Evolutionary conservation across 1,284 basidiomycete genomes (phyloP).

Genomic region (Leccinum pallidistipes): DNA sequence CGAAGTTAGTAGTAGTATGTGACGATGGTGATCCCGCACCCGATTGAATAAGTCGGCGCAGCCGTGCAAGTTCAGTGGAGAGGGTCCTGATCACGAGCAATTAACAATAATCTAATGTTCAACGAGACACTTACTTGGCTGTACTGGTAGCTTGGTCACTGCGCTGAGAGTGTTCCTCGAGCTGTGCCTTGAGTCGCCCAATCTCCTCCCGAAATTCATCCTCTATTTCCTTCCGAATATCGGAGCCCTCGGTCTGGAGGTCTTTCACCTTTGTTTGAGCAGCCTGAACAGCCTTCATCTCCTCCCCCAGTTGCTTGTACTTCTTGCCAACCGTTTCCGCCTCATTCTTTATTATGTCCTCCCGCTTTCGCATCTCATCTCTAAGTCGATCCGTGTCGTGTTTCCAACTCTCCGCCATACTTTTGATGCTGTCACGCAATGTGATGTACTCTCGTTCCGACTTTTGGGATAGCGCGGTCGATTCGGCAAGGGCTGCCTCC

Average conservation of each 20-base stretch:
- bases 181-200: slow-evolving; percentile 43
- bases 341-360: slow-evolving; percentile 64
- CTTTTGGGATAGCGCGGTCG: slow-evolving; percentile 73
- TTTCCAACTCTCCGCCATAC: slow-evolving; percentile 68
- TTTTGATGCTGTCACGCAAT: slow-evolving; percentile 69
- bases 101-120: slow-evolving; percentile 1
- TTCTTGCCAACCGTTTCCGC: slow-evolving; percentile 63
- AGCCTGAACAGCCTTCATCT: slow-evolving; percentile 52
- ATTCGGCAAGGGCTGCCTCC: slow-evolving; percentile 68
- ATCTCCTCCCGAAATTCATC: slow-evolving; percentile 51
- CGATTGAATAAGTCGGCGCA: slow-evolving; percentile 68
- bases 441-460: slow-evolving; percentile 77
- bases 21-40: slow-evolving; percentile 31
- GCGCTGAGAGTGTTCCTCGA: slow-evolving; percentile 54
- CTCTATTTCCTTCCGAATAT: slow-evolving; percentile 51
- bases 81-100: slow-evolving; percentile 43
- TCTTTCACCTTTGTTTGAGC: slow-evolving; percentile 39
- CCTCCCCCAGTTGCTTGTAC: slow-evolving; percentile 59
- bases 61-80: slow-evolving; percentile 58
- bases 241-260: slow-evolving; percentile 41
- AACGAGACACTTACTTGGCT: slow-evolving; percentile 51
- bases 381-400: slow-evolving; percentile 61
- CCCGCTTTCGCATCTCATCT: slow-evolving; percentile 69
- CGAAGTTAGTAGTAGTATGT: slow-evolving; percentile 9
- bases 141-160: slow-evolving; percentile 57